Evolutionary conservation across 768 basidiomycete genomes (phyloP), one percentile per base, ranked within the genome.

Genomic region (Panaeolus cyanescens): DNA sequence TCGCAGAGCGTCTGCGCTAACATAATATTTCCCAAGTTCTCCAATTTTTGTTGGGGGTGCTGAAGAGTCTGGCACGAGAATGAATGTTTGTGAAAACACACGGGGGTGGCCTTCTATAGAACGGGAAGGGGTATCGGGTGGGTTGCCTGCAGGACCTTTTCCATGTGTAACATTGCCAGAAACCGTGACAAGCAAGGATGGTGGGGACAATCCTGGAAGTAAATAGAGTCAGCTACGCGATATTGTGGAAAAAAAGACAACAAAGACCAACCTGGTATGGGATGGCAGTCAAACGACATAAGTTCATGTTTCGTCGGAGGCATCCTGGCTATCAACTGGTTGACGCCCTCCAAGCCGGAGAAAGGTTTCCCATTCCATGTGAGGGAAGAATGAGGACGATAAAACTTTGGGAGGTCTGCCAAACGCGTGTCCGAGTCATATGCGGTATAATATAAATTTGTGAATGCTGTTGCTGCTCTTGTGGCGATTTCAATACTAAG

Each of bases 201-300:
- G 91, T 1, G 93, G 93, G 53, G 87, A 85, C 19, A 84, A 87
- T 55, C 90, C 92, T 93, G 65, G 9, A 55, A n/a, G 45, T 42
- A 54, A 61, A 58, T 64, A 31, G 32, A n/a, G 34, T 63, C 53
- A 60, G 55, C 61, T 58, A 36, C 22, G 55, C 54, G 7, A 39
- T 34, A n/a, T 30, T 31, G 37, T 28, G 12, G 22, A 9, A 36
- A 31, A 33, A 28, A 54, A 31, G 36, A 59, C 5, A 60, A 25
- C 55, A 50, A 61, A 28, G 53, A 69, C 74, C 58, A 59, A 90
- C 93, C 91, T 74, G 92, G 90, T 61, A 95, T 92, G 33, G 93
- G 90, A 72, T 95, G 93, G 67, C 93, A 95, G 71, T 95, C 93
- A 64, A 92, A 93, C 17, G 91, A 92, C 71, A 92, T 89, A 19